Percentiles rank a stretch among this genome's conserved stretches.
Conservation (phyloP, 495 filamentous ascomycete genomes). For the Mycothermus thermophilus region DNA sequence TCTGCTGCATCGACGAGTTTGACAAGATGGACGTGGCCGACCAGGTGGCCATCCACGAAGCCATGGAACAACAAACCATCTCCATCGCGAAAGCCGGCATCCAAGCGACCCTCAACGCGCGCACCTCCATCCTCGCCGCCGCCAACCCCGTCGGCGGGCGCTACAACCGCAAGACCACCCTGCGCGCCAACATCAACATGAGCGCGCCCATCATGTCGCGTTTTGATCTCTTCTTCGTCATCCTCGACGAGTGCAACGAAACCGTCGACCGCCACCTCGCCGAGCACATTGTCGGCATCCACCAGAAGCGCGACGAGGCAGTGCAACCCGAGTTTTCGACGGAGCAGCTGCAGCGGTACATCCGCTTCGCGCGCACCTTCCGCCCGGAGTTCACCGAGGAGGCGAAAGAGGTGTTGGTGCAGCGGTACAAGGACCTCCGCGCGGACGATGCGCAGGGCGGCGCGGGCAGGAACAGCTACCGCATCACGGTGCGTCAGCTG, state of each 20-base stretch:
- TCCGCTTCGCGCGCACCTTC: constrained; percentile 92
- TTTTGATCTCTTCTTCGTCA: constrained; percentile 98
- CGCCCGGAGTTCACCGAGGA: constrained; percentile 82
- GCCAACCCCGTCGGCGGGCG: constrained; percentile 93
- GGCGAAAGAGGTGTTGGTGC: constrained; percentile 70
- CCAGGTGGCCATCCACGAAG: constrained; percentile 99
- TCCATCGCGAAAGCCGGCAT: constrained; percentile 99
- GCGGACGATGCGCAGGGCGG: constrained; percentile 91
- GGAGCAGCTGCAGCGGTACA: constrained; percentile 93
- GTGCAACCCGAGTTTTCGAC: constrained; percentile 88
- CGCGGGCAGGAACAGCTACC: constrained; percentile 81
- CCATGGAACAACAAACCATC: constrained; percentile 99
- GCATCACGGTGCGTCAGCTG: constrained; percentile 91
- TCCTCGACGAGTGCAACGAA: constrained; percentile 95
- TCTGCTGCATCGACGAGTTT: constrained; percentile 98
- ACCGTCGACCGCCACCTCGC: constrained; percentile 78
- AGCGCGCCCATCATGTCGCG: constrained; percentile 96
- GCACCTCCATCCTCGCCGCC: constrained; percentile 88
- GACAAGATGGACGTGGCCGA: constrained; percentile 99
- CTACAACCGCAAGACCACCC: constrained; percentile 89
- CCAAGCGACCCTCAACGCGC: constrained; percentile 90
- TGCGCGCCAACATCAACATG: constrained; percentile 96
- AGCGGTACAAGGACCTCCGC: constrained; percentile 92
- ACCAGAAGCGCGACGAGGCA: constrained; percentile 80
- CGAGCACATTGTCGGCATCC: constrained; percentile 86